Evolutionary conservation across 2,329 filamentous ascomycete genomes (phyloP), one percentile per base, ranked within the genome.

Genomic region (Emergomyces africanus): DNA sequence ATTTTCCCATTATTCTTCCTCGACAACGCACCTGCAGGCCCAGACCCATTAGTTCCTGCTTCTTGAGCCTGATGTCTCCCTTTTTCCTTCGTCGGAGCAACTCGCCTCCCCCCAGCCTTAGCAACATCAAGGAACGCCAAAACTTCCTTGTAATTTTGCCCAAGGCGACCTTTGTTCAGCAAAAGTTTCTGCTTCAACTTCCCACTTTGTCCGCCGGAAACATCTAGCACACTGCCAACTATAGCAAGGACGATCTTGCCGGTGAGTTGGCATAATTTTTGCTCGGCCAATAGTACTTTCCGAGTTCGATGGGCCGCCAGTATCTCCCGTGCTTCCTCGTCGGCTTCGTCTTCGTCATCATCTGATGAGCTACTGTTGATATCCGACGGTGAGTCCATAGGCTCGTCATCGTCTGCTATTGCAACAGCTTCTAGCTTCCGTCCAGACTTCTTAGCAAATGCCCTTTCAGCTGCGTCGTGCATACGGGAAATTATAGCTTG

Each of bases 181-280:
- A 87, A 79, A 25, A 99, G 77, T 23, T 90, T 81, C 66, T 83
- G 82, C 63, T 83, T 82, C 41, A 95, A 79, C 68, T 82, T 83
- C 35, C 83, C 84, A 9, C 80, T 80, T 35, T 82, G 75, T 12
- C 80, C 74, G 6, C 82, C 83, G 1, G 76, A 78, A 48, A 78
- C 75, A 68, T 95, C 90, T 56, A 96, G 78, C 46, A 90, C 83
- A 57, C 84, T 84, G 23, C 85, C 89, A 10, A 88, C 78, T 25
- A 95, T 84, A 14, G 86, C 87, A 48, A 95, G 81, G 42, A 96
- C 88, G 49, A 95, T 83, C 70, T 94, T 95, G 62, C 85, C 87
- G 0, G 91, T 86, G 30, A 96, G 78, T 66, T 92, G 87, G 72
- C 92, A 97, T 0, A 97, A 81, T 23, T 85, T 83, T 69, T 92